phyloP scores from a whole-genome alignment of 768 basidiomycete genomes.

The Boletus huronensis region DNA sequence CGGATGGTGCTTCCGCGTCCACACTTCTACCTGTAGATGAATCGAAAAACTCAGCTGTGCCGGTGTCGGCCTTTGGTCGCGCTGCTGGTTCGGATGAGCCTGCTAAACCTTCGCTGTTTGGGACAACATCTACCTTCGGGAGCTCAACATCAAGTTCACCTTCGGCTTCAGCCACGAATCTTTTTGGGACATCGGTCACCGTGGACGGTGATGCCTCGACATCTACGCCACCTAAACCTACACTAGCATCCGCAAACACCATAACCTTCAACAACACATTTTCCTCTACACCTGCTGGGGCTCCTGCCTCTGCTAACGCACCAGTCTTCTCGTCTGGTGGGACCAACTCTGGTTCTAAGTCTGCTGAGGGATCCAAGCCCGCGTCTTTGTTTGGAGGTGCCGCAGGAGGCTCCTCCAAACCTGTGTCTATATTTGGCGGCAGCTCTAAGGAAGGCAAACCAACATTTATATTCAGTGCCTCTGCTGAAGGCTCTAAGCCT shows the following conservation, averaged over 20 bases:
- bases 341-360: conserved; percentile 11
- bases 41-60: conserved; percentile 24
- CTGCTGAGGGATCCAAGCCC: conserved; percentile 14
- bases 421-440: conserved; percentile 4
- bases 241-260: conserved; percentile 9
- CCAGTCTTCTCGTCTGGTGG: conserved; percentile 22
- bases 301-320: conserved; percentile 11
- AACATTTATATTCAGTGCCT: conserved; percentile 9
- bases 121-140: conserved; percentile 19
- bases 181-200: conserved; percentile 11
- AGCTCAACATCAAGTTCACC: conserved; percentile 16
- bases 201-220: conserved; percentile 21
- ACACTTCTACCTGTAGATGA: conserved; percentile 17
- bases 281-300: conserved; percentile 15
- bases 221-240: conserved; percentile 17
- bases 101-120: conserved; percentile 24
- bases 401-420: neutral
- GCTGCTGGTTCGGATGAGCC: conserved; percentile 18
- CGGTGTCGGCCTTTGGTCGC: conserved; percentile 19
- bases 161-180: conserved; percentile 9
- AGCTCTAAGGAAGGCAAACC: conserved; percentile 11
- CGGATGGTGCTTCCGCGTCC: conserved; percentile 20
- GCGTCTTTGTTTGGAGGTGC: conserved; percentile 16
- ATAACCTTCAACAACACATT: conserved; percentile 15
- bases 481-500: conserved; percentile 14